phyloP scores from a whole-genome alignment of 164 flowering plant genomes.

The Vitis labrusca region DNA sequence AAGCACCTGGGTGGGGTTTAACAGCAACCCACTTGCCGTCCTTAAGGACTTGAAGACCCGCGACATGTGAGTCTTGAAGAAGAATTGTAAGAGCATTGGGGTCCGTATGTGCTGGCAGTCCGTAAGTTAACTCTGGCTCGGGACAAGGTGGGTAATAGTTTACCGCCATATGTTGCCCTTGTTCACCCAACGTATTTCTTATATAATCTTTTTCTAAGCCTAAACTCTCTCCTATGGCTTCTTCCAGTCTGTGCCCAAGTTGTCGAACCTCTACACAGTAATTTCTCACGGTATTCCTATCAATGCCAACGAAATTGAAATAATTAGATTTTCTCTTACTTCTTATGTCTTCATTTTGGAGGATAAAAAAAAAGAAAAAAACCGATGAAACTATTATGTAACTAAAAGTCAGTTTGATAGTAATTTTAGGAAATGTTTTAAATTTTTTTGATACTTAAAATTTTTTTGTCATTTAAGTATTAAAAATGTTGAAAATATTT shows the following conservation, averaged over 20 bases:
- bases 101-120: constrained; percentile 25
- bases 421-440: too few relatives aligned
- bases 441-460: too few relatives aligned
- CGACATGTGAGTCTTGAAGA: constrained; percentile 8
- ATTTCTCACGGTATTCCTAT: constrained; percentile 33
- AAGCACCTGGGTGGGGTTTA: constrained; percentile 16
- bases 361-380: too few relatives aligned
- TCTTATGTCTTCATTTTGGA: too few relatives aligned
- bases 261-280: constrained; percentile 42
- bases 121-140: constrained; percentile 27
- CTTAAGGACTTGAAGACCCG: constrained; percentile 23
- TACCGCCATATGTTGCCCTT: constrained; percentile 55
- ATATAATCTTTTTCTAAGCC: constrained; percentile 46
- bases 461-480: too few relatives aligned
- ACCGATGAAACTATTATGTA: too few relatives aligned
- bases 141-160: constrained; percentile 32
- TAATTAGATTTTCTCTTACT: too few relatives aligned
- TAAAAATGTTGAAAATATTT: too few relatives aligned
- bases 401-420: too few relatives aligned
- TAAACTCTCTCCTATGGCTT: constrained; percentile 47
- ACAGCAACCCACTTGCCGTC: constrained; percentile 23
- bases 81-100: constrained; percentile 13
- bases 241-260: constrained; percentile 38
- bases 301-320: neutral
- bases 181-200: constrained; percentile 41